phyloP scores from a whole-genome alignment of 768 basidiomycete genomes.

The Kwoniella botswanensis region DNA sequence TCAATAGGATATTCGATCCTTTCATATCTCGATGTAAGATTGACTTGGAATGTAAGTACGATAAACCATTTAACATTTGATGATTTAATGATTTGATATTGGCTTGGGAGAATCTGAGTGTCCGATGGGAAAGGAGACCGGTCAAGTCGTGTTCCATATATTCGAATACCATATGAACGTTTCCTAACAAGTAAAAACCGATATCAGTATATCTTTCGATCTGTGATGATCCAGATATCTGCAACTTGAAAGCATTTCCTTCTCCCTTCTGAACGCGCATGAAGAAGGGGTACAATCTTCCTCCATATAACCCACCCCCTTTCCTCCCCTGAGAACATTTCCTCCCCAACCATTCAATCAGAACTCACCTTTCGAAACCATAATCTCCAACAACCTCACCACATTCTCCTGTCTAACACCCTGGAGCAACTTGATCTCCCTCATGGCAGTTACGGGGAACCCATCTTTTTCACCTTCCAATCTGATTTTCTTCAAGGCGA shows the following conservation, averaged over 20 bases:
- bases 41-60: slow-evolving; percentile 92
- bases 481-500: slow-evolving; percentile 93
- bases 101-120: slow-evolving; percentile 80
- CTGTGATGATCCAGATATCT: no score
- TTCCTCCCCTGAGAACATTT: not conserved
- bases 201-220: slow-evolving; percentile 8
- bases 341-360: not conserved
- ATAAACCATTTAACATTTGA: slow-evolving; percentile 93
- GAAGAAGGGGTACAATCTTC: no score
- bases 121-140: slow-evolving; percentile 87
- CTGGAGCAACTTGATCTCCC: slow-evolving; percentile 97
- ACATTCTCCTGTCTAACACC: slow-evolving; percentile 87
- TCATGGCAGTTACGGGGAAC: slow-evolving; percentile 98
- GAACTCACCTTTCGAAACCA: slow-evolving; percentile 87
- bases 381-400: slow-evolving; percentile 92
- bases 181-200: slow-evolving; percentile 64
- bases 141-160: slow-evolving; percentile 99
- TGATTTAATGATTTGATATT: slow-evolving; percentile 93
- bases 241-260: no score
- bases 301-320: not conserved
- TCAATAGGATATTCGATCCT: slow-evolving; percentile 95
- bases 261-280: no score
- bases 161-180: slow-evolving; percentile 98
- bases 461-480: slow-evolving; percentile 98
- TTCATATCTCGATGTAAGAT: slow-evolving; percentile 99